Percentiles rank a stretch among this genome's conserved stretches.
These are phyloP conservation scores for Exophiala xenobiotica DNA, from an alignment of 2,329 filamentous ascomycete genomes.

Conservation along the genomic window DNA sequence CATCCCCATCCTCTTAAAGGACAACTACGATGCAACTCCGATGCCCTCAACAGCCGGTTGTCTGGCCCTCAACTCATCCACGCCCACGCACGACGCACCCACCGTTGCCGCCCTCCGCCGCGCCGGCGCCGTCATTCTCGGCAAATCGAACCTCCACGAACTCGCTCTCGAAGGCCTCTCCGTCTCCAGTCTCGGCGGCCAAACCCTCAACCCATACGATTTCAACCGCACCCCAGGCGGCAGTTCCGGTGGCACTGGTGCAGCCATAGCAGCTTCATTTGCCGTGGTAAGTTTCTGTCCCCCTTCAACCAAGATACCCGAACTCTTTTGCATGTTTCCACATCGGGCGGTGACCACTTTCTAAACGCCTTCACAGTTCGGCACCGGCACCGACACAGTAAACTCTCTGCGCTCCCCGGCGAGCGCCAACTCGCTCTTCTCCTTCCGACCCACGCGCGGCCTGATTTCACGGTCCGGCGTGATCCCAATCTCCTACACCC, in stretches of 20 bases:
- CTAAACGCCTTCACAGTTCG: too few relatives aligned
- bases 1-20: conserved; percentile 62
- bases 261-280: conserved; percentile 36
- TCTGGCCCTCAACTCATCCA: conserved; percentile 49
- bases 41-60: conserved; percentile 60
- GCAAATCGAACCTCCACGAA: conserved; percentile 63
- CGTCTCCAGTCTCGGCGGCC: conserved; percentile 62
- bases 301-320: too few relatives aligned
- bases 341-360: too few relatives aligned
- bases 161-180: conserved; percentile 63
- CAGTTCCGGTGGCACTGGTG: conserved; percentile 38
- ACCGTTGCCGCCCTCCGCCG: conserved; percentile 51
- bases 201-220: conserved; percentile 68
- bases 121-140: conserved; percentile 58
- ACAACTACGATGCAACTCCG: conserved; percentile 59
- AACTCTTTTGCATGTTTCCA: too few relatives aligned
- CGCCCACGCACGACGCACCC: conserved; percentile 49
- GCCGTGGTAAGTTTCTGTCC: too few relatives aligned
- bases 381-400: conserved; percentile 38
- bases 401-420: conserved; percentile 37
- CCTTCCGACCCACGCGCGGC: conserved; percentile 36
- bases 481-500: conserved; percentile 32
- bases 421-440: conserved; percentile 36
- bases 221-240: conserved; percentile 55
- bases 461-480: conserved; percentile 35